A percentile compares a stretch with the other conserved stretches of the same genome.
Evolutionary conservation across 2,329 filamentous ascomycete genomes (phyloP).

Genomic region (Ophiostoma perfectum): DNA sequence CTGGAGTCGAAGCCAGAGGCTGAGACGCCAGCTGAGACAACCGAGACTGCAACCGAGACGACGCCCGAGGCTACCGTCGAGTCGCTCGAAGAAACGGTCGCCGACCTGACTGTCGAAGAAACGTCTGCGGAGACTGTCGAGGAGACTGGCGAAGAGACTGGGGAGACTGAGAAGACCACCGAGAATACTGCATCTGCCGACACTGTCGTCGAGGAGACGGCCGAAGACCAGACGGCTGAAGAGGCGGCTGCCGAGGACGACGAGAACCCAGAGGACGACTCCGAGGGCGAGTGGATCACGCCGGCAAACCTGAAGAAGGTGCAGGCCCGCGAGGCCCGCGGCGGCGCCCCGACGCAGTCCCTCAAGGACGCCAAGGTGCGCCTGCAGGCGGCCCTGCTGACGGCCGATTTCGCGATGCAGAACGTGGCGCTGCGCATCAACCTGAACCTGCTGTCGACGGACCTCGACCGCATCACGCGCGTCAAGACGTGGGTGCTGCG

Average conservation of each 20-base stretch:
- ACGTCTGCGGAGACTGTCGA: constrained; percentile 27
- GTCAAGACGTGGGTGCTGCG: constrained; percentile 86
- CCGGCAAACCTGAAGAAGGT: constrained; percentile 84
- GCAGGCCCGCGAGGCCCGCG: constrained; percentile 59
- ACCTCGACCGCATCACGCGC: constrained; percentile 72
- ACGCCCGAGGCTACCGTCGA: constrained; percentile 16
- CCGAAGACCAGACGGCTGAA: not conserved
- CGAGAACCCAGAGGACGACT: constrained; percentile 35
- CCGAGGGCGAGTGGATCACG: constrained; percentile 75
- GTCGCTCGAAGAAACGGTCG: constrained; percentile 13
- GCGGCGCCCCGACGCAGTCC: constrained; percentile 43
- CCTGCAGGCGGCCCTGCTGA: constrained; percentile 86
- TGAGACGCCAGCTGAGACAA: not conserved
- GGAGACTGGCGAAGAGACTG: not conserved
- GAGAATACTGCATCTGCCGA: not conserved
- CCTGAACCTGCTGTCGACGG: constrained; percentile 62
- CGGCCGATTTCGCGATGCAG: constrained; percentile 95
- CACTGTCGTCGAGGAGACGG: not conserved
- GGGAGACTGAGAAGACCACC: not conserved
- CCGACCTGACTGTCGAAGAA: constrained; percentile 11
- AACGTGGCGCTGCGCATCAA: constrained; percentile 95
- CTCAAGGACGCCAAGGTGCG: constrained; percentile 46
- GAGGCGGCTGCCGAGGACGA: constrained; percentile 31
- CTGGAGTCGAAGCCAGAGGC: not conserved
- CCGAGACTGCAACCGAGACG: constrained; percentile 8